Evolutionary conservation across 805 yeast genomes (phyloP).

Genomic region (Yarrowia yakushimensis): DNA sequence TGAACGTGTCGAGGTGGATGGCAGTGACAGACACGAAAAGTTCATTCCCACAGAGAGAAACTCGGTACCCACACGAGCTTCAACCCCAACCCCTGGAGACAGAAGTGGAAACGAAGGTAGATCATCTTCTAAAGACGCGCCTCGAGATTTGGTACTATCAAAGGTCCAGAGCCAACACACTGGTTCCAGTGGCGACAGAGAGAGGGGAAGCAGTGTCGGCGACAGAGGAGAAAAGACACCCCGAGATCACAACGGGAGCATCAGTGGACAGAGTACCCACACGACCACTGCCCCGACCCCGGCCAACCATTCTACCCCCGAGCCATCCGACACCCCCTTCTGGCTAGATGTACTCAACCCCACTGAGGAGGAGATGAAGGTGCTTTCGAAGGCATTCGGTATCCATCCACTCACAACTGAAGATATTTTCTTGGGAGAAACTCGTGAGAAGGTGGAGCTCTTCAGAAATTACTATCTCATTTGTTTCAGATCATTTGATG

Average conservation of each 20-base stretch:
- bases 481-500: conserved; percentile 81
- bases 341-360: conserved; percentile 94
- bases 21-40: not conserved
- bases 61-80: conserved; percentile 20
- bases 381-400: conserved; percentile 81
- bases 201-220: conserved; percentile 3
- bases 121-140: conserved; percentile 1
- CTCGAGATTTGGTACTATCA: not conserved
- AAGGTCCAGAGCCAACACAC: conserved; percentile 9
- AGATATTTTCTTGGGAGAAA: conserved; percentile 88
- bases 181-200: conserved; percentile 1
- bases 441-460: conserved; percentile 91
- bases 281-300: not conserved
- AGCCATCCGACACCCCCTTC: conserved; percentile 54
- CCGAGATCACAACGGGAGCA: not conserved
- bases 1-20: conserved; percentile 15
- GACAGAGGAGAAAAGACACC: not conserved
- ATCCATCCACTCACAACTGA: conserved; percentile 96
- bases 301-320: not conserved
- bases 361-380: conserved; percentile 95
- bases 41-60: conserved; percentile 22
- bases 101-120: conserved; percentile 1
- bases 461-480: conserved; percentile 88
- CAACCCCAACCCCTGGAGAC: conserved; percentile 18
- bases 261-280: conserved; percentile 5